Evolutionary conservation across 2,329 filamentous ascomycete genomes (phyloP).

Genomic region (Tolypocladium ovalisporum): DNA sequence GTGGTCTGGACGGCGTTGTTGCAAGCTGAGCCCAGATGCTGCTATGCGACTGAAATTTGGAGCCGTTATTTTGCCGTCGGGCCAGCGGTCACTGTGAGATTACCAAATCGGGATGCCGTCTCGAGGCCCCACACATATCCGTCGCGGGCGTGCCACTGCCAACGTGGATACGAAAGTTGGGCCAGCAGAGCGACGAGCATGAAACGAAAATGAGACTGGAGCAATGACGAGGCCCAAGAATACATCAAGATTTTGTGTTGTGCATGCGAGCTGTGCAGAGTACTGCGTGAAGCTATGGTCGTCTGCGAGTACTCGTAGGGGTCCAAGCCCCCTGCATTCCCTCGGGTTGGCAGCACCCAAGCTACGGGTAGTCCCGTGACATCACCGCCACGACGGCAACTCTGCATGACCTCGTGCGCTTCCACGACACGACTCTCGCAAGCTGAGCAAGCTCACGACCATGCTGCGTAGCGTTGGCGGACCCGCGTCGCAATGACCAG

Average conservation of each 20-base stretch:
- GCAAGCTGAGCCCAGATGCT: too few species aligned
- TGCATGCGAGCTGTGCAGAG: too few species aligned
- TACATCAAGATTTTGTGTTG: too few species aligned
- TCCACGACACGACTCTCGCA: neutral
- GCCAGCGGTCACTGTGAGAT: neutral
- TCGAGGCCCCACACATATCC: neutral
- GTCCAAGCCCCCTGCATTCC: too few species aligned
- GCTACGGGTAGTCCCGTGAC: neutral
- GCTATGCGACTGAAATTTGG: conserved; percentile 1
- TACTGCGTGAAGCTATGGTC: too few species aligned
- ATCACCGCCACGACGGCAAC: neutral
- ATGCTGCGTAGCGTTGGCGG: neutral
- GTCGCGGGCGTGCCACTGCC: neutral
- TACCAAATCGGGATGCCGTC: neutral
- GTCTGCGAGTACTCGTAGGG: too few species aligned
- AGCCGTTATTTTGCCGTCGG: conserved; percentile 6
- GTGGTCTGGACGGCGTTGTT: too few species aligned
- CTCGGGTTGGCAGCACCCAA: too few species aligned
- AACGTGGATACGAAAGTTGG: too few species aligned
- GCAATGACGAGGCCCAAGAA: neutral
- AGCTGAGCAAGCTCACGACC: neutral
- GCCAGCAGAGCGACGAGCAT: too few species aligned
- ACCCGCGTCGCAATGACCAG: conserved; percentile 18
- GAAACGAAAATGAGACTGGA: neutral
- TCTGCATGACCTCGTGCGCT: neutral